phyloP scores from a whole-genome alignment of 768 basidiomycete genomes.

The Xerocomellus intermedius region DNA sequence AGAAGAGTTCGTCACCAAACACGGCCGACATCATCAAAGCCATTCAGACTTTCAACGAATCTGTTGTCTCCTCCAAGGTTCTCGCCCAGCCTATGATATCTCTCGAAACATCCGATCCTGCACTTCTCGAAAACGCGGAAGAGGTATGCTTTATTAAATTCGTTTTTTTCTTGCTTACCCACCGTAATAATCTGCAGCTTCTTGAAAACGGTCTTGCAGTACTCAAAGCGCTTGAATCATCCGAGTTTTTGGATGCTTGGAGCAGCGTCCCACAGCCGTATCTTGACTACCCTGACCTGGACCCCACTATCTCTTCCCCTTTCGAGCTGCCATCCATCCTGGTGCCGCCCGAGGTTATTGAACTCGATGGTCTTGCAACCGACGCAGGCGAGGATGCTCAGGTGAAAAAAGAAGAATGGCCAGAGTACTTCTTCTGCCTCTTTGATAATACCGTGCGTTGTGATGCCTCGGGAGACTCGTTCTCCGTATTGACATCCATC shows the following conservation, averaged over 20 bases:
- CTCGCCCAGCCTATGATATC: constrained; percentile 62
- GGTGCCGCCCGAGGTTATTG: constrained; percentile 86
- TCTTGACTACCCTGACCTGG: constrained; percentile 44
- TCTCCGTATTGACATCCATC: constrained; percentile 2
- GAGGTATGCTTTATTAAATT: constrained; percentile 46
- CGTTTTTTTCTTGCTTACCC: neutral
- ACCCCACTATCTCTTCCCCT: constrained; percentile 39
- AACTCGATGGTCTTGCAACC: constrained; percentile 66
- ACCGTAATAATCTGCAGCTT: constrained; percentile 46
- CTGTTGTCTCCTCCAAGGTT: constrained; percentile 54
- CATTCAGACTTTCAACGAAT: constrained; percentile 70
- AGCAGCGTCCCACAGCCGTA: constrained; percentile 69
- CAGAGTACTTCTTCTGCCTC: constrained; percentile 63
- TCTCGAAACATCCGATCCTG: constrained; percentile 42
- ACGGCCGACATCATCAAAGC: constrained; percentile 67
- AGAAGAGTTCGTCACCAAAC: constrained; percentile 55
- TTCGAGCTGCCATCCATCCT: constrained; percentile 77
- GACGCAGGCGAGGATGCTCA: constrained; percentile 70
- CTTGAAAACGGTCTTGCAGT: constrained; percentile 70
- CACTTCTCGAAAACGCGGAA: constrained; percentile 49
- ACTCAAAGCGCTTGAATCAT: constrained; percentile 58
- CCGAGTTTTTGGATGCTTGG: constrained; percentile 56
- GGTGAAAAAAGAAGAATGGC: constrained; percentile 82
- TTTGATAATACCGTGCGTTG: constrained; percentile 60
- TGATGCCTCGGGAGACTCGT: neutral